Conservation (phyloP, 768 basidiomycete genomes). For the Leccinum boreale region DNA sequence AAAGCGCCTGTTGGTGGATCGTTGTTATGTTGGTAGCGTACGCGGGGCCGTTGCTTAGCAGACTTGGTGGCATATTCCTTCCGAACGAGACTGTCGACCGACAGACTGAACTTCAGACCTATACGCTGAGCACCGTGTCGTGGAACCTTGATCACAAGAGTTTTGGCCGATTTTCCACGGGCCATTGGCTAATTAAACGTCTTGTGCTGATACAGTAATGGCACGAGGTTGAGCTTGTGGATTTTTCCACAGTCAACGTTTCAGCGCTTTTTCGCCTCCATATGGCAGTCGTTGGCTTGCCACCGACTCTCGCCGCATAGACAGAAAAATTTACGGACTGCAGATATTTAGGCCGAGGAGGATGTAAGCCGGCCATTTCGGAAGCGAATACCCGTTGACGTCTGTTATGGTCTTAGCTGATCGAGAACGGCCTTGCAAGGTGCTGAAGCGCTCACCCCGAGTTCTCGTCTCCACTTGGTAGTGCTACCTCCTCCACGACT, state of each 20-base stretch:
- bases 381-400: slow-evolving; percentile 8
- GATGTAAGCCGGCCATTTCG: not conserved
- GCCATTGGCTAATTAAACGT: slow-evolving; percentile 17
- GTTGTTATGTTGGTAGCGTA: slow-evolving; percentile 53
- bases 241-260: not conserved
- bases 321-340: not conserved
- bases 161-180: slow-evolving; percentile 48
- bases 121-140: slow-evolving; percentile 73
- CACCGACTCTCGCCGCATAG: not conserved
- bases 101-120: slow-evolving; percentile 56
- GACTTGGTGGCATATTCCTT: slow-evolving; percentile 50
- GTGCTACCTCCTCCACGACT: not conserved
- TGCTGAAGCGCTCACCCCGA: not conserved
- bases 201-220: not conserved
- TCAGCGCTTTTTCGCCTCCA: not conserved
- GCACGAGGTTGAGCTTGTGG: not conserved
- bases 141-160: slow-evolving; percentile 64
- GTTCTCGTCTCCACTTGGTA: not conserved
- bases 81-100: slow-evolving; percentile 56
- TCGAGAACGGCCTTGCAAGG: not conserved
- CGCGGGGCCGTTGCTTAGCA: slow-evolving; percentile 30
- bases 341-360: not conserved
- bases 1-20: slow-evolving; percentile 45
- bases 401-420: slow-evolving; percentile 12
- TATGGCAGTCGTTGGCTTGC: slow-evolving; percentile 9